Conservation (phyloP, 805 yeast species). For the Hanseniaspora nectarophila region DNA sequence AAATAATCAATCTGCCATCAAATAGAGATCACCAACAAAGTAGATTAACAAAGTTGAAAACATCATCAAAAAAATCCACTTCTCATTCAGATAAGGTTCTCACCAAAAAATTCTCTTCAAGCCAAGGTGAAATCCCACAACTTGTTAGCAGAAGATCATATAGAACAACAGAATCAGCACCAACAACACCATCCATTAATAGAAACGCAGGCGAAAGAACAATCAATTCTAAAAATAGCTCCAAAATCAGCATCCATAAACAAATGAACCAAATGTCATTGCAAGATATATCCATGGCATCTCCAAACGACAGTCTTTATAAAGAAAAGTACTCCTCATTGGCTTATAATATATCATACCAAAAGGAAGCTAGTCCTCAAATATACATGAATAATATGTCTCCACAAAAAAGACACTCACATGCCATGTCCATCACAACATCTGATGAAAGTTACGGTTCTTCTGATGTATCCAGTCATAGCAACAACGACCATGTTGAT, state of each 20-base stretch:
- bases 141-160: neutral
- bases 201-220: slow-evolving; percentile 9
- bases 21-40: slow-evolving; percentile 22
- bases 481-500: slow-evolving; percentile 13
- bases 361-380: slow-evolving; percentile 2
- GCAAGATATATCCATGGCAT: neutral
- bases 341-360: slow-evolving; percentile 6
- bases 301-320: neutral
- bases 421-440: slow-evolving; percentile 16
- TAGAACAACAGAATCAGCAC: slow-evolving; percentile 3
- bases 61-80: neutral
- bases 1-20: slow-evolving; percentile 32
- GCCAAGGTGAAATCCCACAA: neutral
- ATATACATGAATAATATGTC: neutral
- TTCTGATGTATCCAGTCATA: slow-evolving; percentile 3
- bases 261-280: neutral
- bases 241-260: neutral
- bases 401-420: neutral
- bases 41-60: neutral
- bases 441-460: slow-evolving; percentile 13
- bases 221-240: neutral
- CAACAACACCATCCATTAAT: slow-evolving; percentile 8
- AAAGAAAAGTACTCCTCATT: slow-evolving; percentile 6
- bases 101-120: neutral
- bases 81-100: neutral